These are phyloP conservation scores for Helicostylum pulchrum DNA, from an alignment of 192 early-diverging fungal genomes.

Conservation along the genomic window DNA sequence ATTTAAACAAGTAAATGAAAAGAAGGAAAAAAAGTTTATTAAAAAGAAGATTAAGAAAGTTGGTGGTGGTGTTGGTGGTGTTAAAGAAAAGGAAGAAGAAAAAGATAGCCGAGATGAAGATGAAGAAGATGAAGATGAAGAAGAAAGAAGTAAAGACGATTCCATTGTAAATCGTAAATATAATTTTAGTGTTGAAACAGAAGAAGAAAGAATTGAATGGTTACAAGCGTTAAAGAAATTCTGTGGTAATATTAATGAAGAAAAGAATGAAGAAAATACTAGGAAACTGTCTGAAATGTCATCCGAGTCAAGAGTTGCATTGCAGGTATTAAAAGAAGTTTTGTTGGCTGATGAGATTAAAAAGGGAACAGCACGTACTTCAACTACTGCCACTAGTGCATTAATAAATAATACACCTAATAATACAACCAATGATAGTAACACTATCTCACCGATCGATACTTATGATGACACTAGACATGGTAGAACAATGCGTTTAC, in stretches of 20 bases:
- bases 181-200: conserved; percentile 37
- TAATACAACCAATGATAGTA: neutral
- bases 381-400: neutral
- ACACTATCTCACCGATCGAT: neutral
- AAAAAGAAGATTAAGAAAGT: neutral
- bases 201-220: conserved; percentile 26
- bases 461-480: neutral
- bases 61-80: neutral
- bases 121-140: neutral
- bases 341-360: conserved; percentile 45
- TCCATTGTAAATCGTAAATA: conserved; percentile 23
- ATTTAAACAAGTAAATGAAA: conserved; percentile 30
- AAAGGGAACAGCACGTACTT: conserved; percentile 20
- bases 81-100: neutral
- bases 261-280: conserved; percentile 12
- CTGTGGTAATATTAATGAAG: conserved; percentile 24
- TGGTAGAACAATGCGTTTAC: conserved; percentile 1
- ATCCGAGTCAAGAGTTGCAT: conserved; percentile 43
- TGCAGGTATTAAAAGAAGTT: conserved; percentile 47
- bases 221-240: conserved; percentile 20
- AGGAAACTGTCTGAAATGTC: neutral
- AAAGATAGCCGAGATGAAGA: neutral
- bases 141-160: neutral
- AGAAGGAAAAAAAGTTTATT: too few relatives aligned
- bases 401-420: neutral